phyloP scores from a whole-genome alignment of 2,329 filamentous ascomycete species.

The Annulohypoxylon truncatum region DNA sequence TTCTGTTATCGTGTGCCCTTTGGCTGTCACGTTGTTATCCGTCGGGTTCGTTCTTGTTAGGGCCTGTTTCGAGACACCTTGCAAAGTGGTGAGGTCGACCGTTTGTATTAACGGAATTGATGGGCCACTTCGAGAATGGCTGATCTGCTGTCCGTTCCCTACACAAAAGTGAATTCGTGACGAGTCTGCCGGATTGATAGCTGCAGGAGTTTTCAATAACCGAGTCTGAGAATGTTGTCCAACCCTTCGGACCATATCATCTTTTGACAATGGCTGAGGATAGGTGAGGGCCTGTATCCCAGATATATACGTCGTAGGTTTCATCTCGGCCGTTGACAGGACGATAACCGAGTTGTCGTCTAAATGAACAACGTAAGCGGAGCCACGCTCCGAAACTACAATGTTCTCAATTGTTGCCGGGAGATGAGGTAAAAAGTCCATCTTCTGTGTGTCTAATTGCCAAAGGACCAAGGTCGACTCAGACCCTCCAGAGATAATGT shows the following conservation, averaged over 20 bases:
- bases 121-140: constrained; percentile 61
- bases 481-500: constrained; percentile 90
- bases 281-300: constrained; percentile 77
- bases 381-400: constrained; percentile 80
- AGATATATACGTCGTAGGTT: constrained; percentile 84
- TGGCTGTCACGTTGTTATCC: constrained; percentile 78
- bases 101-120: constrained; percentile 78
- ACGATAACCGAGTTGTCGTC: constrained; percentile 94
- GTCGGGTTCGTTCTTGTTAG: constrained; percentile 89
- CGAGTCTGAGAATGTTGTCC: constrained; percentile 60
- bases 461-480: constrained; percentile 92
- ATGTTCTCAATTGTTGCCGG: constrained; percentile 87
- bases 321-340: constrained; percentile 88
- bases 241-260: constrained; percentile 64
- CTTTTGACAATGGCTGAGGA: constrained; percentile 62
- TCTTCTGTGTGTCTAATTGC: constrained; percentile 89
- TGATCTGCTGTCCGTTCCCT: constrained; percentile 68
- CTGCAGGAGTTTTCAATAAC: constrained; percentile 65
- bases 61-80: constrained; percentile 86
- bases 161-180: constrained; percentile 77
- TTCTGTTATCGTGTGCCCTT: constrained; percentile 77
- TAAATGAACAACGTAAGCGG: constrained; percentile 85
- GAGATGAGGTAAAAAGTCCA: constrained; percentile 89
- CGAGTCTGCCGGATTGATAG: constrained; percentile 70
- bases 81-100: constrained; percentile 83